Evolutionary conservation across 345 rosid genomes (phyloP).

Genomic region (Salix udensis): DNA sequence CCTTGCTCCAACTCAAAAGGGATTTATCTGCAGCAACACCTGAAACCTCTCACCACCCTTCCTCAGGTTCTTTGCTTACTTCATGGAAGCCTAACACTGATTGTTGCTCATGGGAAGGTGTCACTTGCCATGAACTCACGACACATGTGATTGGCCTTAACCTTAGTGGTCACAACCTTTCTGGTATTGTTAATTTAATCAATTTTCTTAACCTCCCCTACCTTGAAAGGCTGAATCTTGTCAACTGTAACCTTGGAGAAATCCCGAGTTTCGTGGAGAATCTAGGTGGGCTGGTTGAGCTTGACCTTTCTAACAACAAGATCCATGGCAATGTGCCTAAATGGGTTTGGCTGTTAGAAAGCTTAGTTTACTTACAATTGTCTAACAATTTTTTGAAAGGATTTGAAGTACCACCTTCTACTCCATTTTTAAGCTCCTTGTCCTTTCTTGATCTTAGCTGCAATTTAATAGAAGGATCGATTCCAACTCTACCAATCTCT

Average conservation of each 20-base stretch:
- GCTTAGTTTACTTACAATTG: neutral
- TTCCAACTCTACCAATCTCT: neutral
- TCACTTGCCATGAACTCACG: neutral
- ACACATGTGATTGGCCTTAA: neutral
- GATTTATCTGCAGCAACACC: too few species aligned
- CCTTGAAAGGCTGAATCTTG: neutral
- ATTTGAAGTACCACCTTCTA: neutral
- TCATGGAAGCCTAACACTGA: neutral
- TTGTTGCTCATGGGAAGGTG: neutral
- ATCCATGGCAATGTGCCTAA: neutral
- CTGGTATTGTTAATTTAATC: neutral
- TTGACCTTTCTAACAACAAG: neutral
- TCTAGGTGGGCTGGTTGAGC: neutral
- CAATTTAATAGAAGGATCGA: neutral
- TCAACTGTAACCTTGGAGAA: neutral
- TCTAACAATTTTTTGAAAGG: neutral
- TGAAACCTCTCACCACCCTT: too few species aligned
- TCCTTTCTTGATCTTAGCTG: neutral
- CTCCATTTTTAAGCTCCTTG: neutral
- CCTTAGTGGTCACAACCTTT: neutral
- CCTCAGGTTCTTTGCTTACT: too few species aligned
- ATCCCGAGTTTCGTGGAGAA: neutral
- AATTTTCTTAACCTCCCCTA: neutral
- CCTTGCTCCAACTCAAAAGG: too few species aligned
- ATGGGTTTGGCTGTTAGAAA: neutral